Evolutionary conservation across 2,329 filamentous ascomycete species (phyloP), one percentile per base, ranked within the genome.

Genomic region (Colletotrichum euphorbiae): DNA sequence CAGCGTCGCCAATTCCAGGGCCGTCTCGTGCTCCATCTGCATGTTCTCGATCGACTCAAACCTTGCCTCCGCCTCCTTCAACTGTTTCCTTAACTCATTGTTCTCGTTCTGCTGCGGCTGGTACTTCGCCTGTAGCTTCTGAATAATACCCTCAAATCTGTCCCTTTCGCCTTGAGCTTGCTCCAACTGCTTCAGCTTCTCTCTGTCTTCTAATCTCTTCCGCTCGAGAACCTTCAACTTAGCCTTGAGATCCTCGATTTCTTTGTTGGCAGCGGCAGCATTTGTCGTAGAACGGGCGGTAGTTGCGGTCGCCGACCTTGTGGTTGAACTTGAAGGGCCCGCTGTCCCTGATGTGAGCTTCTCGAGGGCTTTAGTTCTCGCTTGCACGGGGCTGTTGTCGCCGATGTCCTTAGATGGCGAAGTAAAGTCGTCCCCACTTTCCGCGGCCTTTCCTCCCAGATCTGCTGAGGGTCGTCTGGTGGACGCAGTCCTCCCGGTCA

Each of bases 111-210:
- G 91, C 65, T 95, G 91, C 0, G 92, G 89, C 75, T 97, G 93
- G 71, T 93, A 94, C 78, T 98, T 98, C 43, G 89, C 85, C 76
- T 98, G 93, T 52, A 99, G 82, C 74, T 97, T 98, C 75, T 97
- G 92, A 55, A 98, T 94, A 71, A 98, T 93, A 5, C 80, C 84
- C 77, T 97, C 92, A 70, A 92, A 94, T 71, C 91, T 91, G 74
- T 95, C 92, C 31, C 89, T 86, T 74, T 97, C 93, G 17, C 87
- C 85, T 75, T 94, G 90, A 15, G 94, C 80, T 71, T 91, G 89
- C 64, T 97, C 92, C 54, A 97, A 79, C 12, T 85, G 87, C 75
- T 95, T 94, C 58, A 97, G 79, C 75, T 93, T 93, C 73, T 98
- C 94, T 19, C 93, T 88, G 74, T 97, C 93, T 71, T 98, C 95